A percentile compares a stretch with the other conserved stretches of the same genome.
These are phyloP conservation scores for Larix kaempferi DNA, from an alignment of 75 land plant genomes.

Conservation along the genomic window DNA sequence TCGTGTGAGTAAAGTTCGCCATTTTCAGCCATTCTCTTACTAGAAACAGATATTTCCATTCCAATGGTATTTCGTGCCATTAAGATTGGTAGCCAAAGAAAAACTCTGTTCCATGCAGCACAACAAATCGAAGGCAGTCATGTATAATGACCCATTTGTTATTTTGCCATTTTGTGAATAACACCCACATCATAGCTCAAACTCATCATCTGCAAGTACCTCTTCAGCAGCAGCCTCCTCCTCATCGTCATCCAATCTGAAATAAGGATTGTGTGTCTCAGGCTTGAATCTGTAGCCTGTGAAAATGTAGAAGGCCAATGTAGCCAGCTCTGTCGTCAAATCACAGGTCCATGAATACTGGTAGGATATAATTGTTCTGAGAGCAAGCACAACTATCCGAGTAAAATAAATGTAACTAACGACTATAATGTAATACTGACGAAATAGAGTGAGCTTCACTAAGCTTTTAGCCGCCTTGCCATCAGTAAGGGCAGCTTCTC, in stretches of 20 bases:
- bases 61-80: no score
- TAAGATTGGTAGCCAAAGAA: no score
- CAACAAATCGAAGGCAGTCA: no score
- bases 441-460: conserved; percentile 34
- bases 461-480: conserved; percentile 35
- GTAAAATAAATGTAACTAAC: conserved; percentile 48
- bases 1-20: no score
- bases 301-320: conserved; percentile 36
- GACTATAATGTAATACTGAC: conserved; percentile 42
- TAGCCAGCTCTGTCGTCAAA: conserved; percentile 27
- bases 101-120: no score
- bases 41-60: no score
- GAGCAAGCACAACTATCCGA: conserved; percentile 34
- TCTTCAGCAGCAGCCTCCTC: conserved; percentile 24
- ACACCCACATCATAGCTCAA: no score
- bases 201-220: no score
- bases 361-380: conserved; percentile 26
- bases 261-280: conserved; percentile 34
- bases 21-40: no score
- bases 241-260: conserved; percentile 36
- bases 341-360: conserved; percentile 33
- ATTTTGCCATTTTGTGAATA: no score
- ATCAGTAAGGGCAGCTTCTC: conserved; percentile 36
- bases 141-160: no score
- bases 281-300: conserved; percentile 48